Evolutionary conservation across 768 basidiomycete genomes (phyloP).

Genomic region (Kwoniella mangroviensis): DNA sequence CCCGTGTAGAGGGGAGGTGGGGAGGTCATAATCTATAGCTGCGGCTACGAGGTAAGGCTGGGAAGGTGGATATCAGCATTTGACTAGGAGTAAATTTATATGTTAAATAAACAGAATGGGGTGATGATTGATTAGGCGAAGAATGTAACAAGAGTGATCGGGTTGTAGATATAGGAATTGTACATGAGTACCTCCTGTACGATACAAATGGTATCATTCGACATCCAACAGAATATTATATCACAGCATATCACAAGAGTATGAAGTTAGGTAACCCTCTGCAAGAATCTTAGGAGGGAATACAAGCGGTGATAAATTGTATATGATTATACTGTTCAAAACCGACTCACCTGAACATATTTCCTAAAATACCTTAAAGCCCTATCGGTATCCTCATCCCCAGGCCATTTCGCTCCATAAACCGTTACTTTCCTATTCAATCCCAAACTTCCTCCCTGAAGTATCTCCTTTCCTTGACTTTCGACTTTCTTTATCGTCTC

Average conservation of each 20-base stretch:
- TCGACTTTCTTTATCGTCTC: slow-evolving; percentile 80
- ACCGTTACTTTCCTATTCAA: slow-evolving; percentile 79
- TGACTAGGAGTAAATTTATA: not conserved
- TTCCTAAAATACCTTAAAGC: slow-evolving; percentile 87
- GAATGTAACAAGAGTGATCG: not conserved
- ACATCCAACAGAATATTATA: too few species aligned
- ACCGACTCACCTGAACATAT: slow-evolving; percentile 82
- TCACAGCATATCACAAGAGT: too few species aligned
- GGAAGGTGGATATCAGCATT: slow-evolving; percentile 13
- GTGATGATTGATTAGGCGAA: not conserved
- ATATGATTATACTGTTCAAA: not conserved
- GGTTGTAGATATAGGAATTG: too few species aligned
- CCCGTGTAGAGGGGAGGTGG: slow-evolving; percentile 79
- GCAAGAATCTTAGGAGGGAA: not conserved
- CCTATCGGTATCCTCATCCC: slow-evolving; percentile 88
- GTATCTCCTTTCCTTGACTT: slow-evolving; percentile 71
- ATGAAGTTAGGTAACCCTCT: too few species aligned
- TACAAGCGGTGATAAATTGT: not conserved
- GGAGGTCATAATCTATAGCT: slow-evolving; percentile 86
- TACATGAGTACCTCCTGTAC: too few species aligned
- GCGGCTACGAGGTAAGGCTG: slow-evolving; percentile 94
- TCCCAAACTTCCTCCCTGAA: slow-evolving; percentile 65
- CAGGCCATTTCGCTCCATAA: slow-evolving; percentile 88
- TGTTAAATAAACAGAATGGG: not conserved
- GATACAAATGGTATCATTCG: too few species aligned